Evolutionary conservation across 1,139 yeast species (phyloP).

Genomic region (Saccharomycopsis hybrid): DNA sequence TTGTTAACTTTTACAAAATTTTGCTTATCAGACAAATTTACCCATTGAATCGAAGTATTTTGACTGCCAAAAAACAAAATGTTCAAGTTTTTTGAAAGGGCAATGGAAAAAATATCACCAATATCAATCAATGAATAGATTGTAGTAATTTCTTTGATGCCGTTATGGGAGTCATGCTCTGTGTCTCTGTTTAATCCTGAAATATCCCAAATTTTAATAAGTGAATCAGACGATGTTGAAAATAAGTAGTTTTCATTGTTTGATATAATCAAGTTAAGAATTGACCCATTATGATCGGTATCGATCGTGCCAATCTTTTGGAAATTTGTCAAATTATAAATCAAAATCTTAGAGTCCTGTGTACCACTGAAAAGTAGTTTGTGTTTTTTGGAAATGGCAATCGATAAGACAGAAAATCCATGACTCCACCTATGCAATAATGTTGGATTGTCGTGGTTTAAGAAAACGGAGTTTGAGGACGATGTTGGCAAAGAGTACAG

Average conservation of each 20-base stretch:
- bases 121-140: constrained; percentile 81
- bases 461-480: background rate
- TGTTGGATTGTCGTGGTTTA: constrained; percentile 22
- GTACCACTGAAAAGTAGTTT: constrained; percentile 83
- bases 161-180: constrained; percentile 19
- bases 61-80: constrained; percentile 85
- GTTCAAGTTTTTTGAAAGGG: constrained; percentile 55
- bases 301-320: constrained; percentile 34
- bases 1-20: constrained; percentile 24
- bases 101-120: constrained; percentile 85
- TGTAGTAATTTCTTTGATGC: constrained; percentile 47
- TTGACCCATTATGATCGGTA: constrained; percentile 63
- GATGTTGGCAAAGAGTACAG: background rate
- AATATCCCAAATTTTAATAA: constrained; percentile 79
- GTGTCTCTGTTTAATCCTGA: constrained; percentile 24
- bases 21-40: constrained; percentile 29
- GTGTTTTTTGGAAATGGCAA: constrained; percentile 56
- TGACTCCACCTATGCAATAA: constrained; percentile 73
- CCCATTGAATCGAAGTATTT: constrained; percentile 81
- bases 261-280: constrained; percentile 58
- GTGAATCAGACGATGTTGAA: constrained; percentile 86
- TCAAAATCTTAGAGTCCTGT: constrained; percentile 75
- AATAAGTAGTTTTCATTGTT: constrained; percentile 58
- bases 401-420: constrained; percentile 68
- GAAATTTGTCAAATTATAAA: constrained; percentile 45